Evolutionary conservation across 371 early-diverging fungal genomes (phyloP).

Genomic region (Actinomucor elegans): DNA sequence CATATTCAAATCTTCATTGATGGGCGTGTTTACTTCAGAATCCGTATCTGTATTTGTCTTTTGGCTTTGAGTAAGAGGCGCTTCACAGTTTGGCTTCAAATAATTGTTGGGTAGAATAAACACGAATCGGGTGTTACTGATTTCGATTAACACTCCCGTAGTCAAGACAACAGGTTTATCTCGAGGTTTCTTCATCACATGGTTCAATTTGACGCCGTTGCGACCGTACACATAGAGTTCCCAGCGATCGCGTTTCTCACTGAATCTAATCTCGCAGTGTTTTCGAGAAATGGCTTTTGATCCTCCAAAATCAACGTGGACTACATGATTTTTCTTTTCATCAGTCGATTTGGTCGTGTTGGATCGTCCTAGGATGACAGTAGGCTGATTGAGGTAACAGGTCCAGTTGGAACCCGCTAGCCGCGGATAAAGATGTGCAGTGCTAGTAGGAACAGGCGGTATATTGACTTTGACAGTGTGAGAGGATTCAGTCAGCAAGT

Average conservation of each 20-base stretch:
- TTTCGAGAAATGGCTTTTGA: conserved; percentile 39
- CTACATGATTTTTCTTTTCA: not conserved
- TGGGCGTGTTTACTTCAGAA: not conserved
- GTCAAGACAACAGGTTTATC: conserved; percentile 24
- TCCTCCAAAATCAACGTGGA: conserved; percentile 38
- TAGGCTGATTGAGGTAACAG: conserved; percentile 34
- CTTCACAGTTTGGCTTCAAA: conserved; percentile 9
- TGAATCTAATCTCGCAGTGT: conserved; percentile 44
- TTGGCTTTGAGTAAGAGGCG: not conserved
- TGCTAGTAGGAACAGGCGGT: conserved; percentile 22
- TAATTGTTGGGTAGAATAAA: conserved; percentile 34
- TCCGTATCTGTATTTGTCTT: not conserved
- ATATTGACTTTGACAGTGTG: conserved; percentile 30
- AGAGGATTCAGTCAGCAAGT: conserved; percentile 33
- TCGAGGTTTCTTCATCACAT: conserved; percentile 20
- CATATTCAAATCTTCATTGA: not conserved
- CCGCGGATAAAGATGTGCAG: conserved; percentile 38
- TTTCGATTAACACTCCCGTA: conserved; percentile 35
- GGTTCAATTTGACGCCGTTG: conserved; percentile 45
- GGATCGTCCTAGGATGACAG: conserved; percentile 38
- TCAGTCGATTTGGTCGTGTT: not conserved
- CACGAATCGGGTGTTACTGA: conserved; percentile 33
- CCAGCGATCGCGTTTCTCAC: conserved; percentile 27
- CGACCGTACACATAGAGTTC: conserved; percentile 40
- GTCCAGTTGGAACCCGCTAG: conserved; percentile 45